A percentile compares a stretch with the other conserved stretches of the same genome.
These are phyloP conservation scores for Trichocladium antarcticum DNA, from an alignment of 495 filamentous ascomycete species.

Conservation along the genomic window DNA sequence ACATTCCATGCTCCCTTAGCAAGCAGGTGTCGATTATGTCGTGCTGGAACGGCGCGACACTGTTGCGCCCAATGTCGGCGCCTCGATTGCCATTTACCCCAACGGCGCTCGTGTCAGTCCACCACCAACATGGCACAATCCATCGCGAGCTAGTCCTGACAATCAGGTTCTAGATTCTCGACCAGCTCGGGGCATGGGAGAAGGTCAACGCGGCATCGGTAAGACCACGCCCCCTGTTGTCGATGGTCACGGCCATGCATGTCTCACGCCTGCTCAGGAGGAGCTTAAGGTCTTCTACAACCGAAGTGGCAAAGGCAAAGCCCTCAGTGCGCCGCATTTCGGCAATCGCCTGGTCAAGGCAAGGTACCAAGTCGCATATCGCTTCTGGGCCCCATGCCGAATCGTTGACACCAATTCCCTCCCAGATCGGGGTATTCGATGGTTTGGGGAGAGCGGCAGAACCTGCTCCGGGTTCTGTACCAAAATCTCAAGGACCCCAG, in stretches of 20 bases:
- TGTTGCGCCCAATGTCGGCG: slow-evolving; percentile 13
- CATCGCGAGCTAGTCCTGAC: background rate
- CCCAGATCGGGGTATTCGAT: slow-evolving; percentile 6
- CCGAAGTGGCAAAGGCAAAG: background rate
- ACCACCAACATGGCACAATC: background rate
- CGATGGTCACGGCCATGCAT: too few species aligned
- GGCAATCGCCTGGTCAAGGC: background rate
- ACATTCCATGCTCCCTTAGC: background rate
- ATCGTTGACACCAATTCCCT: background rate
- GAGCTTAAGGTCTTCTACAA: background rate
- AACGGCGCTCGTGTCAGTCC: slow-evolving; percentile 12
- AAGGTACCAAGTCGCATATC: background rate
- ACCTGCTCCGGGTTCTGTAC: slow-evolving; percentile 8
- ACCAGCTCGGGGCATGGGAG: slow-evolving; percentile 32
- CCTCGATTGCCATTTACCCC: slow-evolving; percentile 13
- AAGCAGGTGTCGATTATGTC: slow-evolving; percentile 14
- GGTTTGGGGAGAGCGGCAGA: slow-evolving; percentile 9
- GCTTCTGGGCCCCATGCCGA: too few species aligned
- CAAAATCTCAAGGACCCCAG: slow-evolving; percentile 11
- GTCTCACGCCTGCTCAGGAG: too few species aligned
- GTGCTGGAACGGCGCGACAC: slow-evolving; percentile 13
- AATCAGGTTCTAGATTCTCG: slow-evolving; percentile 8
- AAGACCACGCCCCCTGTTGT: background rate
- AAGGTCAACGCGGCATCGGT: slow-evolving; percentile 6
- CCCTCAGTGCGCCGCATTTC: background rate